These are phyloP conservation scores for rapeseed (Brassica napus) DNA, from an alignment of 345 rosid species.

Conservation along the genomic window DNA sequence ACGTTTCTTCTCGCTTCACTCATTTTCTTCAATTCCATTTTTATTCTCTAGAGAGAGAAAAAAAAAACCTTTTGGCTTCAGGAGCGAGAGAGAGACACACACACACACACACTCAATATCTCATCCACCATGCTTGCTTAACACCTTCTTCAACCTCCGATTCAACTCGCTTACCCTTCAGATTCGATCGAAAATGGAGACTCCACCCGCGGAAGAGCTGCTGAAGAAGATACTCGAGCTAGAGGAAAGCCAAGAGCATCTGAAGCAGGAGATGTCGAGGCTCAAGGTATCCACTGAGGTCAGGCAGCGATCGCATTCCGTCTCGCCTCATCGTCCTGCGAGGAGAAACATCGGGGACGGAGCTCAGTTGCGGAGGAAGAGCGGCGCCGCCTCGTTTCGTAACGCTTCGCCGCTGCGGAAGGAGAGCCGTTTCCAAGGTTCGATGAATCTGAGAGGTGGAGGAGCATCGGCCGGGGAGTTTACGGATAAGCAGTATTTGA, in stretches of 20 bases:
- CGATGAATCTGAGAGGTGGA: slow-evolving; percentile 31
- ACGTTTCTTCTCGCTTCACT: slow-evolving; percentile 14
- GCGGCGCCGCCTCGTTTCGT: slow-evolving; percentile 61
- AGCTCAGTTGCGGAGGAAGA: slow-evolving; percentile 49
- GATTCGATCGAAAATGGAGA: slow-evolving; percentile 52
- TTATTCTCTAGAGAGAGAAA: not conserved
- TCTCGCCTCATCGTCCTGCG: slow-evolving; percentile 66
- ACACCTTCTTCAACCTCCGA: slow-evolving; percentile 30
- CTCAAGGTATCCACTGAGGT: slow-evolving; percentile 53
- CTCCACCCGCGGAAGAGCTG: slow-evolving; percentile 74
- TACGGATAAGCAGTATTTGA: slow-evolving; percentile 69
- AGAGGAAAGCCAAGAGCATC: slow-evolving; percentile 81
- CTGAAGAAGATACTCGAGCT: slow-evolving; percentile 83
- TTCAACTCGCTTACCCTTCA: slow-evolving; percentile 22
- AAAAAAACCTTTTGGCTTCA: not conserved
- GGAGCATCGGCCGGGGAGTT: slow-evolving; percentile 52
- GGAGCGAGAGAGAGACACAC: slow-evolving; percentile 7
- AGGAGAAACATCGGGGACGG: slow-evolving; percentile 45
- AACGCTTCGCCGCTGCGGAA: slow-evolving; percentile 88
- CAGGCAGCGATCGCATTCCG: slow-evolving; percentile 80
- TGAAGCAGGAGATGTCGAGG: slow-evolving; percentile 77
- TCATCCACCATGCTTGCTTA: slow-evolving; percentile 18
- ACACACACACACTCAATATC: not conserved
- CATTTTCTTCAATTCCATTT: slow-evolving; percentile 15
- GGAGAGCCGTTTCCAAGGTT: slow-evolving; percentile 52